Percentiles rank a stretch among this genome's conserved stretches.
phyloP scores from a whole-genome alignment of 2,329 filamentous ascomycete species.

The Fusarium marasasianum region DNA sequence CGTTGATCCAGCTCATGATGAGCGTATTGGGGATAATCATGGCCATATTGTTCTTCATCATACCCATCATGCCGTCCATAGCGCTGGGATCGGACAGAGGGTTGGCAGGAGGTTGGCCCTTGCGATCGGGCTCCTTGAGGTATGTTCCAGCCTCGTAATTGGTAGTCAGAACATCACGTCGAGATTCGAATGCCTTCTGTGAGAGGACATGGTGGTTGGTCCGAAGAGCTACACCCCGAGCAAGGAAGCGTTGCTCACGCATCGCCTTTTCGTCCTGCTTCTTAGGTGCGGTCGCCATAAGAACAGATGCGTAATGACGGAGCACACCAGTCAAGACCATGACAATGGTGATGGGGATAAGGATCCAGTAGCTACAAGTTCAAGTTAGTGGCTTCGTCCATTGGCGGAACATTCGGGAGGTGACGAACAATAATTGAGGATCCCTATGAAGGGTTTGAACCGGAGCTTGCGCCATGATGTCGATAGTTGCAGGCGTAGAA shows the following conservation, averaged over 20 bases:
- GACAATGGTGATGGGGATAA: constrained; percentile 95
- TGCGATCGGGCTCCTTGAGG: constrained; percentile 86
- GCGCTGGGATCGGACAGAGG: constrained; percentile 94
- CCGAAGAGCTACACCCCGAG: constrained; percentile 86
- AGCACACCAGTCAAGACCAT: constrained; percentile 98
- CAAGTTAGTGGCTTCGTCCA: constrained; percentile 26
- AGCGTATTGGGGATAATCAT: constrained; percentile 99
- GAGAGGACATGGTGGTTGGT: constrained; percentile 84
- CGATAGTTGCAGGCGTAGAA: constrained; percentile 13
- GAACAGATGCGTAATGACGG: constrained; percentile 93
- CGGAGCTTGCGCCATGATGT: constrained; percentile 80
- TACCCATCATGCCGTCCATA: constrained; percentile 99
- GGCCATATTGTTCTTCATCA: constrained; percentile 99
- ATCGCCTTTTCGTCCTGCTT: constrained; percentile 78
- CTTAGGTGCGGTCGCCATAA: constrained; percentile 88
- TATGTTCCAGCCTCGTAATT: constrained; percentile 88
- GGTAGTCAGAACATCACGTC: constrained; percentile 82
- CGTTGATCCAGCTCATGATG: constrained; percentile 99
- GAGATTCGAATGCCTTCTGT: constrained; percentile 77
- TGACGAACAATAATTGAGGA: constrained; percentile 91
- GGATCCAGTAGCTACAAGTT: constrained; percentile 89
- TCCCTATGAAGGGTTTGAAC: constrained; percentile 98
- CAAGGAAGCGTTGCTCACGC: constrained; percentile 85
- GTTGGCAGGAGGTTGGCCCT: constrained; percentile 89
- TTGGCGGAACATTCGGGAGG: neutral